Evolutionary conservation across 345 rosid species (phyloP).

Genomic region (Salix koriyanagi): DNA sequence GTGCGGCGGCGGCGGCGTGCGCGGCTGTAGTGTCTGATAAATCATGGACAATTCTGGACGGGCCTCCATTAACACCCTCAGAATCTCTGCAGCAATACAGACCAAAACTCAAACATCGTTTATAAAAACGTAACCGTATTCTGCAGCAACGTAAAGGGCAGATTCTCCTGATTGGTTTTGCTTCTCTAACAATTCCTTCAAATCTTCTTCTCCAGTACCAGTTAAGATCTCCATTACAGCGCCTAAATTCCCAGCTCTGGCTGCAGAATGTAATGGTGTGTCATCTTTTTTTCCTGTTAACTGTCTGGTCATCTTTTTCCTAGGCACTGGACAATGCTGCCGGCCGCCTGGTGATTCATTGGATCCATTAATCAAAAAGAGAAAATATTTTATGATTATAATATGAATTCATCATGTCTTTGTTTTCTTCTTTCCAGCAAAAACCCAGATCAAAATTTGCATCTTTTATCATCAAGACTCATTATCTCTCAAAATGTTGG

Average conservation of each 20-base stretch:
- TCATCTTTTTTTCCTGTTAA: constrained; percentile 82
- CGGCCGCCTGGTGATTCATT: constrained; percentile 21
- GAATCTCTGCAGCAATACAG: constrained; percentile 45
- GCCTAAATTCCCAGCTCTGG: constrained; percentile 58
- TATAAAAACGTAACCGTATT: constrained; percentile 65
- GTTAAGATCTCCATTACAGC: constrained; percentile 48
- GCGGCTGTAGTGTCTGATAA: constrained; percentile 77
- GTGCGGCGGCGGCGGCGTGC: constrained; percentile 86
- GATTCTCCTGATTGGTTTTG: constrained; percentile 93
- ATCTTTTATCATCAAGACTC: constrained; percentile 7
- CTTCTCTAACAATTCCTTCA: constrained; percentile 50
- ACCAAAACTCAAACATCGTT: background rate
- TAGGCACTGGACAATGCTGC: constrained; percentile 17
- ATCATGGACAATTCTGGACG: constrained; percentile 89
- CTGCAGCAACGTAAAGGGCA: constrained; percentile 87
- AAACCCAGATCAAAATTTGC: constrained; percentile 41
- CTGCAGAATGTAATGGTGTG: constrained; percentile 70
- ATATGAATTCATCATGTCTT: background rate
- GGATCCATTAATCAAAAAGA: constrained; percentile 9
- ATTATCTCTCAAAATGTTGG: constrained; percentile 9
- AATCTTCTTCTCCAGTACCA: constrained; percentile 35
- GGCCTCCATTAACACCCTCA: constrained; percentile 60
- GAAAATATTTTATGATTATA: background rate
- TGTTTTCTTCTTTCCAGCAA: constrained; percentile 19
- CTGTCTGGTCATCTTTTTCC: constrained; percentile 81